phyloP scores from a whole-genome alignment of 2,329 filamentous ascomycete species.

The Teratosphaeria zuluensis region DNA sequence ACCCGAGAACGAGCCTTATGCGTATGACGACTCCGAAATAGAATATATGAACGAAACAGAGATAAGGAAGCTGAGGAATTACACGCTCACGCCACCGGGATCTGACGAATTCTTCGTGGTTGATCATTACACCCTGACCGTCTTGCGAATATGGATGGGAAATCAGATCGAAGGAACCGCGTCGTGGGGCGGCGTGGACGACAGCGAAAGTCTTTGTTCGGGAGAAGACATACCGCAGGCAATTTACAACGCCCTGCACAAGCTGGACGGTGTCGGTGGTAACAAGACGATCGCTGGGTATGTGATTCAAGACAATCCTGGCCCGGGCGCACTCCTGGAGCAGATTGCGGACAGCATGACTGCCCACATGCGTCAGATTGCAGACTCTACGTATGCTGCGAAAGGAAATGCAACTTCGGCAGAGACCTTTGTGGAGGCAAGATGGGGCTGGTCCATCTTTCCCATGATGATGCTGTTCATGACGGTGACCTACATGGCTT shows the following conservation, averaged over 20 bases:
- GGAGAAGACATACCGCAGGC: not conserved
- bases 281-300: not conserved
- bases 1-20: not conserved
- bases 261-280: not conserved
- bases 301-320: not conserved
- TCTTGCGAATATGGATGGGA: not conserved
- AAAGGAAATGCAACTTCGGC: not conserved
- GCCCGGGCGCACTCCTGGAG: not conserved
- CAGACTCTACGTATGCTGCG: not conserved
- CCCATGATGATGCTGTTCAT: conserved; percentile 3
- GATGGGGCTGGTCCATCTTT: conserved; percentile 7
- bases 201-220: not conserved
- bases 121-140: not conserved
- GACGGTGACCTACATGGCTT: conserved; percentile 2
- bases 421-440: conserved; percentile 4
- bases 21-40: not conserved
- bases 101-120: not conserved
- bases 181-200: not conserved
- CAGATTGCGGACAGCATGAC: conserved; percentile 7
- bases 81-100: not conserved
- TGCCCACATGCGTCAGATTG: not conserved
- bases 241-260: not conserved
- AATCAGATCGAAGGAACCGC: not conserved
- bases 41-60: not conserved
- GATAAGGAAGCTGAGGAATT: not conserved